Percentiles rank a stretch among this genome's conserved stretches.
Conservation (phyloP, 164 flowering plant species). For the Vitis labrusca region DNA sequence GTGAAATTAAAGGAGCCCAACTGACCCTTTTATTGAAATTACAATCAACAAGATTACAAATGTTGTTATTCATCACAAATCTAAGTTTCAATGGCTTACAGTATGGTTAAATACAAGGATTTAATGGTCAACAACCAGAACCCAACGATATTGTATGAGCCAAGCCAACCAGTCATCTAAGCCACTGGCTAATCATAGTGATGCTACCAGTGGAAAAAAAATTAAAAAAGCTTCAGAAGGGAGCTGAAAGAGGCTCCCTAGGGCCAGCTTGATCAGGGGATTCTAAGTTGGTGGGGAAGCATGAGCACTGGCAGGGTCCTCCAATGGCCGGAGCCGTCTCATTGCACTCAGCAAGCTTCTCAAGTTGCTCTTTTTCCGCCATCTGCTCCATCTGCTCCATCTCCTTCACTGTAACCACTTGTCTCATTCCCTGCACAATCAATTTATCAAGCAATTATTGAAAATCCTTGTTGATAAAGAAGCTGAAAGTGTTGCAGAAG, state of each 20-base stretch:
- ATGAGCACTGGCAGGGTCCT: conserved; percentile 26
- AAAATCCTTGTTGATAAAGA: not conserved
- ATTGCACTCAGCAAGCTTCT: conserved; percentile 1
- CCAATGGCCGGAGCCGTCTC: conserved; percentile 6
- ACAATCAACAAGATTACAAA: too few relatives aligned
- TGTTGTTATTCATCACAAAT: too few relatives aligned
- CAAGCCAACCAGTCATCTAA: too few relatives aligned
- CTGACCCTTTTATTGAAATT: too few relatives aligned
- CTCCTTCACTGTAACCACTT: conserved; percentile 17
- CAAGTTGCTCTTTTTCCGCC: conserved; percentile 9
- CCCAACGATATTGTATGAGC: too few relatives aligned
- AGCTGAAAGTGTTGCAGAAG: not conserved
- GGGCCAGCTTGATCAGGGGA: conserved; percentile 17
- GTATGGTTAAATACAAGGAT: too few relatives aligned
- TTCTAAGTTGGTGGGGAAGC: conserved; percentile 10
- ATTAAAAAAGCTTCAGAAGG: conserved; percentile 26
- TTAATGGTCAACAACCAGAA: too few relatives aligned
- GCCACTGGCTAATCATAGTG: too few relatives aligned
- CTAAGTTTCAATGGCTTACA: too few relatives aligned
- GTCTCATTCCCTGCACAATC: conserved; percentile 24
- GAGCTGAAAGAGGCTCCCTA: conserved; percentile 46
- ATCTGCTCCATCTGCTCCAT: conserved; percentile 15
- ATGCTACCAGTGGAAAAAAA: not conserved
- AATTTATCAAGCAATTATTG: not conserved
- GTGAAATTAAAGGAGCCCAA: too few relatives aligned